Evolutionary conservation across 805 yeast genomes (phyloP).

Genomic region (Metschnikowia anglica): DNA sequence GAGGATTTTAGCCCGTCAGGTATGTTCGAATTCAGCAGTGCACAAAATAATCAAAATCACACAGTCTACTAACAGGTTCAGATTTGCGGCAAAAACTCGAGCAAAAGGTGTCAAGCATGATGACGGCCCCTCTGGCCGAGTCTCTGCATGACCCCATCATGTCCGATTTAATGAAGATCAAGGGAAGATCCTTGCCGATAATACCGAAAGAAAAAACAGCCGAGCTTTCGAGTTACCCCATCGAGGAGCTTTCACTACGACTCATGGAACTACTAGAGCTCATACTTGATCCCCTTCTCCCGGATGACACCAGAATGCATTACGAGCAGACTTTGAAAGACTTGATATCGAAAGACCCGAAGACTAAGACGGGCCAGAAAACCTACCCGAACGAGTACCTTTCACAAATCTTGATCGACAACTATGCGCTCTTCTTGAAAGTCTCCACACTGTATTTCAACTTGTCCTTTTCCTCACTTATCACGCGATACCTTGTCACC

Average conservation of each 20-base stretch:
- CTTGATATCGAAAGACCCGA: conserved; percentile 29
- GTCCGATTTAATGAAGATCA: conserved; percentile 32
- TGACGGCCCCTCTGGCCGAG: conserved; percentile 6
- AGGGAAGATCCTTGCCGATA: conserved; percentile 11
- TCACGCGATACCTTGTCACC: conserved; percentile 42
- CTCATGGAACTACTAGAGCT: conserved; percentile 31
- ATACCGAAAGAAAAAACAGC: not conserved
- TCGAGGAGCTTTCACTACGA: conserved; percentile 33
- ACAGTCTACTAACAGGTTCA: conserved; percentile 2
- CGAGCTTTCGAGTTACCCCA: conserved; percentile 14
- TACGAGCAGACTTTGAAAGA: conserved; percentile 30
- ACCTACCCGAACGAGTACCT: conserved; percentile 37
- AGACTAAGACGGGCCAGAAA: conserved; percentile 8
- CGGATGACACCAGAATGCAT: conserved; percentile 30
- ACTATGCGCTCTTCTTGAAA: conserved; percentile 30
- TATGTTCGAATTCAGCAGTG: conserved; percentile 7
- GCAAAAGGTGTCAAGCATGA: conserved; percentile 8
- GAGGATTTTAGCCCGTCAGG: conserved; percentile 12
- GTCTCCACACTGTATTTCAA: conserved; percentile 38
- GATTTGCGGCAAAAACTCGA: conserved; percentile 9
- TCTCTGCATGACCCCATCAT: conserved; percentile 31
- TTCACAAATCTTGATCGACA: conserved; percentile 40
- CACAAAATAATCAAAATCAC: not conserved
- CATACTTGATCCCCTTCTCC: conserved; percentile 29
- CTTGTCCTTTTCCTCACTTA: conserved; percentile 36